Evolutionary conservation across 768 basidiomycete genomes (phyloP).

Genomic region (Naganishia onofrii): DNA sequence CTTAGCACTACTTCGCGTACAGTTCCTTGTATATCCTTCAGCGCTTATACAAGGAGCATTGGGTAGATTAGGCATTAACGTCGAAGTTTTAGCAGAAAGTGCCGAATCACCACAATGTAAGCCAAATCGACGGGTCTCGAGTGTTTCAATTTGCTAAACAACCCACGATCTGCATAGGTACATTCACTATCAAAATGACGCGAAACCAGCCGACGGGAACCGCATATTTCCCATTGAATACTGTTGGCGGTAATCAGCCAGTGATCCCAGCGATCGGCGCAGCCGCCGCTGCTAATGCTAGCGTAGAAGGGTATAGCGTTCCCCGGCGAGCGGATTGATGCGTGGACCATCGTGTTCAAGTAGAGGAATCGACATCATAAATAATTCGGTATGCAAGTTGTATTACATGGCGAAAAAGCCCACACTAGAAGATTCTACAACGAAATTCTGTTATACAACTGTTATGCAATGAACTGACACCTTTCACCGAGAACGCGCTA

Average conservation of each 20-base stretch:
- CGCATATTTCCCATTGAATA: constrained; percentile 24
- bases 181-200: constrained; percentile 31
- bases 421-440: background rate
- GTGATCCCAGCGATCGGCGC: constrained; percentile 11
- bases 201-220: constrained; percentile 23
- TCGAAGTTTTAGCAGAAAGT: constrained; percentile 73
- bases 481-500: background rate
- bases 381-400: constrained; percentile 7
- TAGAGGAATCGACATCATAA: background rate
- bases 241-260: constrained; percentile 17
- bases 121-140: background rate
- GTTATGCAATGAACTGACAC: background rate
- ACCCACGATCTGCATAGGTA: constrained; percentile 20
- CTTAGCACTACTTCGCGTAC: background rate
- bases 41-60: constrained; percentile 83
- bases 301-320: constrained; percentile 1
- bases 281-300: background rate
- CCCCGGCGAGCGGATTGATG: background rate
- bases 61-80: constrained; percentile 70
- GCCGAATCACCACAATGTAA: constrained; percentile 80
- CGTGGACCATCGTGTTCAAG: background rate
- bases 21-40: constrained; percentile 79
- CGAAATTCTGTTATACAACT: background rate
- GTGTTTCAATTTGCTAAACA: background rate
- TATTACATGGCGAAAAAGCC: constrained; percentile 1